Evolutionary conservation across 2,329 filamentous ascomycete species (phyloP).

Genomic region (Raffaelea albimanens): DNA sequence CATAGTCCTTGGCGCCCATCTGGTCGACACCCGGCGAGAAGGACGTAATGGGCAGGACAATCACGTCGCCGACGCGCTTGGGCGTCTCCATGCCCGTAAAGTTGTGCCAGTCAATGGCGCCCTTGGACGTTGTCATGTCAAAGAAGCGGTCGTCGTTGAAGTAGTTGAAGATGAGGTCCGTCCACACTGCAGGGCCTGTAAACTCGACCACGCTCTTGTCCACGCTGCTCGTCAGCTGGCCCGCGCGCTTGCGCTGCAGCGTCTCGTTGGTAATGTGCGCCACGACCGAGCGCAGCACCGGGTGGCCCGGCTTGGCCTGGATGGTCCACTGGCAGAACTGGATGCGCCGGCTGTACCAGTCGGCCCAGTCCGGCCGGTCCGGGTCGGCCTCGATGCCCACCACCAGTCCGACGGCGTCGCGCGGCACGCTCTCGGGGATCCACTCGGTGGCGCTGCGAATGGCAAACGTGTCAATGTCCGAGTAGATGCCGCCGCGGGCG

Average conservation of each 20-base stretch:
- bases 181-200: conserved; percentile 91
- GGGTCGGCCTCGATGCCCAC: conserved; percentile 96
- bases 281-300: conserved; percentile 80
- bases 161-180: conserved; percentile 82
- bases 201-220: conserved; percentile 82
- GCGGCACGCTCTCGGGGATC: conserved; percentile 71
- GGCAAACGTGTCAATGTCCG: conserved; percentile 84
- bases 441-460: conserved; percentile 77
- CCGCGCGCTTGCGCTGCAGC: conserved; percentile 59
- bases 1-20: conserved; percentile 81
- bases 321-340: conserved; percentile 99
- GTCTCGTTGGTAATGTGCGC: conserved; percentile 77
- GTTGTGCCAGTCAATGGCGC: conserved; percentile 73
- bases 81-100: conserved; percentile 80
- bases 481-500: conserved; percentile 61
- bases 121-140: conserved; percentile 60
- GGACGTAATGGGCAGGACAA: conserved; percentile 90
- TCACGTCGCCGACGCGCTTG: conserved; percentile 86
- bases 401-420: conserved; percentile 71
- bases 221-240: conserved; percentile 46
- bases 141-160: conserved; percentile 90
- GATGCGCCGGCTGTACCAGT: conserved; percentile 94
- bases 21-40: conserved; percentile 92
- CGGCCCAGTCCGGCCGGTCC: conserved; percentile 80
- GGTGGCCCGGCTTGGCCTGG: conserved; percentile 88